A percentile compares a stretch with the other conserved stretches of the same genome.
These are phyloP conservation scores for Agaricales sp. DNA, from an alignment of 1,284 basidiomycete genomes.

Conservation along the genomic window DNA sequence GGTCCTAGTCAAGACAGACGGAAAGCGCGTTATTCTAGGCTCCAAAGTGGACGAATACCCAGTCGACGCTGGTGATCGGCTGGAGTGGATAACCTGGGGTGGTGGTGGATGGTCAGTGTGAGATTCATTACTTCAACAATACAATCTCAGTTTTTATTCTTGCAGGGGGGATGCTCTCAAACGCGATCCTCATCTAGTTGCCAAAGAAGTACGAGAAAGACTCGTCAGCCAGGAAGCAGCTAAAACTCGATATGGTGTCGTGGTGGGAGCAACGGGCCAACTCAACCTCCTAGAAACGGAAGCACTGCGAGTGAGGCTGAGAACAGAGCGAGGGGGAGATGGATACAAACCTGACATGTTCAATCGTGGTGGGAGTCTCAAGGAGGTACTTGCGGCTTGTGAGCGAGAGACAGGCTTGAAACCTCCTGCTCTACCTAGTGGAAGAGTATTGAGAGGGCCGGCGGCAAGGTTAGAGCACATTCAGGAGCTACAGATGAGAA, in stretches of 20 bases:
- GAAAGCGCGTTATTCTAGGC: constrained; percentile 14
- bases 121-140: background rate
- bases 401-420: constrained; percentile 18
- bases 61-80: constrained; percentile 16
- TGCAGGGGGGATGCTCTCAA: constrained; percentile 17
- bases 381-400: constrained; percentile 15
- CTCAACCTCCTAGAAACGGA: constrained; percentile 14
- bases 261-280: constrained; percentile 12
- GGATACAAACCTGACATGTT: constrained; percentile 11
- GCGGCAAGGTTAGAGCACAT: constrained; percentile 14
- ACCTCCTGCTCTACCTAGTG: constrained; percentile 16
- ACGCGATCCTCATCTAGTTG: constrained; percentile 18
- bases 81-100: constrained; percentile 21
- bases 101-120: constrained; percentile 12
- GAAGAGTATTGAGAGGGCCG: constrained; percentile 16
- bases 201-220: constrained; percentile 18
- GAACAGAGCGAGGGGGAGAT: constrained; percentile 9
- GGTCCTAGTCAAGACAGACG: constrained; percentile 17
- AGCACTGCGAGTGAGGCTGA: constrained; percentile 14
- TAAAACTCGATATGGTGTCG: constrained; percentile 22
- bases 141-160: constrained; percentile 4
- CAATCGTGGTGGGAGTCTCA: constrained; percentile 19
- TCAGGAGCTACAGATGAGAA: constrained; percentile 15
- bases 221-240: constrained; percentile 15
- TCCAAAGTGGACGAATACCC: constrained; percentile 16